phyloP scores from a whole-genome alignment of 257 asterid species.

The Linderniella brevidens region DNA sequence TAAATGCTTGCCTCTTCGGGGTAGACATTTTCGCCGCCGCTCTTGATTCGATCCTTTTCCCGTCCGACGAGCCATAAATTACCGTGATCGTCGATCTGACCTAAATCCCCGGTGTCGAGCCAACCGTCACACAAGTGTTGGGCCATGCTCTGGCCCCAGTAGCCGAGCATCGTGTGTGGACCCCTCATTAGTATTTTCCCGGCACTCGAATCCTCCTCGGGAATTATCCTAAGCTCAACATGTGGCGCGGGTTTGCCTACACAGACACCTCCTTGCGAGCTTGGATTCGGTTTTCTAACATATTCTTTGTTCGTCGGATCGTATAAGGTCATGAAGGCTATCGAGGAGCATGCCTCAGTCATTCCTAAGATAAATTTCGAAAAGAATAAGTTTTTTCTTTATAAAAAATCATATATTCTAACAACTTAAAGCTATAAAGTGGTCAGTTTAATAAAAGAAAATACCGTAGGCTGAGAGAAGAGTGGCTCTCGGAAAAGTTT shows the following conservation, averaged over 20 bases:
- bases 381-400: too few species aligned
- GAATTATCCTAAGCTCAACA: slow-evolving; percentile 9
- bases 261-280: slow-evolving; percentile 3
- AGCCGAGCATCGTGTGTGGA: slow-evolving; percentile 72
- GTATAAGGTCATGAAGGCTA: slow-evolving; percentile 70
- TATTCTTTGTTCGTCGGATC: slow-evolving; percentile 18
- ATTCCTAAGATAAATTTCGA: neutral
- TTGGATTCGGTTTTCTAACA: neutral
- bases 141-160: slow-evolving; percentile 36
- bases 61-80: slow-evolving; percentile 88
- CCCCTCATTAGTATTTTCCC: slow-evolving; percentile 10
- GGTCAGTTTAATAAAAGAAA: slow-evolving; percentile 3
- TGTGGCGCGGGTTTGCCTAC: slow-evolving; percentile 8
- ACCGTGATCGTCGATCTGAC: slow-evolving; percentile 50
- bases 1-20: slow-evolving; percentile 58
- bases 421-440: too few species aligned
- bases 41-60: slow-evolving; percentile 64
- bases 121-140: slow-evolving; percentile 26
- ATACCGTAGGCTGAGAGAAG: slow-evolving; percentile 74
- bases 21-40: slow-evolving; percentile 80
- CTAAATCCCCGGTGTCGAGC: slow-evolving; percentile 88
- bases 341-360: slow-evolving; percentile 85
- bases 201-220: slow-evolving; percentile 15
- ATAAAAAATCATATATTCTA: neutral
- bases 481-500: slow-evolving; percentile 54